Conservation (phyloP, 306 rosid species). For the Cucumis melo region DNA sequence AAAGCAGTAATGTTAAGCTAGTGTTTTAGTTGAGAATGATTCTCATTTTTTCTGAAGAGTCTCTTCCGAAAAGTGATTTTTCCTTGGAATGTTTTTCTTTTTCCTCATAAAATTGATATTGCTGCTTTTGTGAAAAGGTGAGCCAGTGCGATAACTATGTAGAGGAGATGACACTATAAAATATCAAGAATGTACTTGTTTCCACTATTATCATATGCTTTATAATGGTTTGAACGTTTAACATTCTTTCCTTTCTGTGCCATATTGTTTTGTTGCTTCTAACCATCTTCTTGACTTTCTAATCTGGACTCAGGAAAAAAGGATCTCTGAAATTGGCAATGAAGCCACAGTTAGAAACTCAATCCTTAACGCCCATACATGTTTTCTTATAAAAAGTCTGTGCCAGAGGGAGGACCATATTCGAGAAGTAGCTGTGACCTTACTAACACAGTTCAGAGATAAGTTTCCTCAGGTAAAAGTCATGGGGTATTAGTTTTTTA, state of each 20-base stretch:
- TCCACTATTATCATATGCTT: neutral
- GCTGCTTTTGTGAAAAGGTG: neutral
- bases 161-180: neutral
- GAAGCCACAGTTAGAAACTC: conserved; percentile 70
- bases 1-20: neutral
- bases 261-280: conserved; percentile 4
- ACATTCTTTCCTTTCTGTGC: neutral
- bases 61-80: neutral
- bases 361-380: conserved; percentile 59
- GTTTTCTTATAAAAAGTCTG: conserved; percentile 72
- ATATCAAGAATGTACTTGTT: neutral
- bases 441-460: conserved; percentile 75
- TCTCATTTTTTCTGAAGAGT: neutral
- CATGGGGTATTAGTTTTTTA: neutral
- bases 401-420: conserved; percentile 86
- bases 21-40: neutral
- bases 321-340: conserved; percentile 69
- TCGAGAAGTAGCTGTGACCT: conserved; percentile 63
- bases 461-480: conserved; percentile 74
- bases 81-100: neutral
- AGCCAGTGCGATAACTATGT: neutral
- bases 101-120: neutral
- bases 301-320: conserved; percentile 50
- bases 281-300: neutral
- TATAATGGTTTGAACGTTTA: neutral